Evolutionary conservation across 371 early-diverging fungal species (phyloP), one percentile per base, ranked within the genome.

Genomic region (Vairimorpha apis): DNA sequence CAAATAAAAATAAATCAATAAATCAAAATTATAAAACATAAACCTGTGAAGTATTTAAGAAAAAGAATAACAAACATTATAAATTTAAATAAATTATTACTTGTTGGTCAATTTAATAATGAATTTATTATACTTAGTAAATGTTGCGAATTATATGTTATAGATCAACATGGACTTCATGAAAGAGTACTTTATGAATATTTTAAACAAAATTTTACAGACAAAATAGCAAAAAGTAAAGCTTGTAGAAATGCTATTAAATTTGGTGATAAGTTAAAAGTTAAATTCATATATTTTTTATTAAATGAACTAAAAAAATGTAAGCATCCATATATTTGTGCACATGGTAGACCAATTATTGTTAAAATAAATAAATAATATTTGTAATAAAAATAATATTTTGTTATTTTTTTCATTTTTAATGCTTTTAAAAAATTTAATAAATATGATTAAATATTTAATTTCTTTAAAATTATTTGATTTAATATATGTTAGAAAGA

Each of bases 111-210:
- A 25, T 53, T 53, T 53, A 53, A 53, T 27, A 53, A 53, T 53
- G 55, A 53, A 29, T 53, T 53, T 53, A 53, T 53, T 53, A 21
- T 53, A 27, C 1, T 53, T 23, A 27, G 27, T 8, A 25, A 4
- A 14, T 7, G 18, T 3, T 27, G 16, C 5, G 55, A 53, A 29
- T 27, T 53, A 14, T 53, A 53, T 53, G 2, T 27, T 8, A 25
- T 53, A 27, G 55, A 53, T 29, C 55, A 53, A 29, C 55, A 53
- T 53, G 55, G 55, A 25, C 55, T 53, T 7, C 55, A 53, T 53
- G 55, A 53, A 29, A 53, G 55, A 29, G 27, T 53, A 7, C 18
- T 53, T 23, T 53, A 53, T 29, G 55, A 53, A 16, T 27, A 29
- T 27, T 25, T 8, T 25, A 53, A 5, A 53, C 7, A 37, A 37